Percentiles rank a stretch among this genome's conserved stretches.
These are phyloP conservation scores for Naganishia antarctica DNA, from an alignment of 768 basidiomycete genomes.

Conservation along the genomic window DNA sequence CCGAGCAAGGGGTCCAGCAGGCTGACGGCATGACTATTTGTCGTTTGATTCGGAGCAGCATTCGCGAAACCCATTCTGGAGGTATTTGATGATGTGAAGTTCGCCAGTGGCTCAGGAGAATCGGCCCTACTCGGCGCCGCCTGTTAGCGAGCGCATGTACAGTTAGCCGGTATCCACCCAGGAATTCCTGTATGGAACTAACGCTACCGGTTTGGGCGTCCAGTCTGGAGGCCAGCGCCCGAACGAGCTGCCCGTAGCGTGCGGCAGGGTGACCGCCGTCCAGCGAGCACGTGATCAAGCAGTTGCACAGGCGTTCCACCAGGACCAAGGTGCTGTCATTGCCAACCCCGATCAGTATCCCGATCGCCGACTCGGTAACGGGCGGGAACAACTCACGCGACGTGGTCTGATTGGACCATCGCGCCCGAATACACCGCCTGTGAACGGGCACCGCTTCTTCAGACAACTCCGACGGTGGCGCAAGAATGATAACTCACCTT, in stretches of 20 bases:
- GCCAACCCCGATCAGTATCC: too few species aligned
- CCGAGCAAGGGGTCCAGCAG: neutral
- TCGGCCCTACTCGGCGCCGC: constrained; percentile 18
- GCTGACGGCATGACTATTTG: neutral
- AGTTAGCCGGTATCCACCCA: too few species aligned
- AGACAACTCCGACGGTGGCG: too few species aligned
- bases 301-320: constrained; percentile 40
- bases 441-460: too few species aligned
- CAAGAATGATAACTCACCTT: too few species aligned
- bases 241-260: constrained; percentile 42
- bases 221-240: constrained; percentile 40
- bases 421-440: constrained; percentile 45
- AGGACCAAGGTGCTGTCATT: constrained; percentile 42
- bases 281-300: constrained; percentile 36
- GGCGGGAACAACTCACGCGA: constrained; percentile 33
- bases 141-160: neutral
- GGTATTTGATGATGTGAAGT: too few species aligned
- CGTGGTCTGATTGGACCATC: constrained; percentile 33
- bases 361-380: too few species aligned
- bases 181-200: too few species aligned
- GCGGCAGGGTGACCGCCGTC: constrained; percentile 43
- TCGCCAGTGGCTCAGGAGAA: constrained; percentile 18
- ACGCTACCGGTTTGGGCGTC: constrained; percentile 41
- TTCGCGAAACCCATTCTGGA: neutral
- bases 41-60: too few species aligned